phyloP scores from a whole-genome alignment of 2,329 filamentous ascomycete species.

The Fusarium praegraminearum region DNA sequence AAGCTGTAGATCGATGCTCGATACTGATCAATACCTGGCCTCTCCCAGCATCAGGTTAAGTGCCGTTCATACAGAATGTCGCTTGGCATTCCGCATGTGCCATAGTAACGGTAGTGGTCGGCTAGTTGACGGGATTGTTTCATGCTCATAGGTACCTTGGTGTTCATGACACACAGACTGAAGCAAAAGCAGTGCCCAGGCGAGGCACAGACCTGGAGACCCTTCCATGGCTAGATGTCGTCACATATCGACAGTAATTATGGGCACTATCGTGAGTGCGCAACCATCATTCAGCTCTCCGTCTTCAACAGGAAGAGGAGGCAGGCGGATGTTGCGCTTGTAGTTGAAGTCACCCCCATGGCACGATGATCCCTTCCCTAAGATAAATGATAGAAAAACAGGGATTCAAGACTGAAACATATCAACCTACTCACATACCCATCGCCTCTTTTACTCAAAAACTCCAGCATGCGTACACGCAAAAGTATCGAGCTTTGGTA shows the following conservation, averaged over 20 bases:
- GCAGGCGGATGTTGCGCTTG: not conserved
- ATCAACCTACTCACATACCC: not conserved
- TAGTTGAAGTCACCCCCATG: too few species aligned
- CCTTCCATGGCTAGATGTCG: not conserved
- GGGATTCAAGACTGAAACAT: not conserved
- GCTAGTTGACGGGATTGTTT: slow-evolving; percentile 1
- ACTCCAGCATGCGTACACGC: not conserved
- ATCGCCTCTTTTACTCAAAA: not conserved
- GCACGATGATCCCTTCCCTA: too few species aligned
- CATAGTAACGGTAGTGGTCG: not conserved
- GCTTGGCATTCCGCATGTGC: not conserved
- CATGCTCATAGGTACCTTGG: not conserved
- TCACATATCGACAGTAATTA: not conserved
- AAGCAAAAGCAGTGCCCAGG: not conserved
- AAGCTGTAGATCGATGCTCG: not conserved
- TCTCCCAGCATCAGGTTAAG: not conserved
- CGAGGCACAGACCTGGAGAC: not conserved
- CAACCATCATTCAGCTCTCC: not conserved
- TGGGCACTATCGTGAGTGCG: not conserved
- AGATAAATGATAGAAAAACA: not conserved
- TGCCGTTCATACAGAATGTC: not conserved
- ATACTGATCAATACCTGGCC: not conserved
- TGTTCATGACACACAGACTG: slow-evolving; percentile 7
- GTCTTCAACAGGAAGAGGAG: not conserved
- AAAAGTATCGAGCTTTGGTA: not conserved